These are phyloP conservation scores for Scenedesmus sp. DNA, from an alignment of 163 green algal genomes.

Conservation along the genomic window DNA sequence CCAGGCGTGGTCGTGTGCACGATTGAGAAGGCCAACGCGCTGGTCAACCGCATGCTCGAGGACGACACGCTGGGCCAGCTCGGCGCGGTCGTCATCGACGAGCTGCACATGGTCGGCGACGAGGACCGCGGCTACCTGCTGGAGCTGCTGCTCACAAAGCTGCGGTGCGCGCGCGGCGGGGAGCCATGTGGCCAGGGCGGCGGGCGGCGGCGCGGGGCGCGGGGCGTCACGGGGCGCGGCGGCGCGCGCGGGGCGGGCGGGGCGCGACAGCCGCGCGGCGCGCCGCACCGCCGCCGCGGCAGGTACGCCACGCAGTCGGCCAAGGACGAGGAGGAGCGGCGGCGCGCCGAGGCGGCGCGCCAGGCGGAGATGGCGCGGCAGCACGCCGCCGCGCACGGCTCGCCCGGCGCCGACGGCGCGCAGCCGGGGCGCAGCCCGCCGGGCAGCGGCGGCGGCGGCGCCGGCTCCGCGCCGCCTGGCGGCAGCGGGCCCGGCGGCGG, in stretches of 20 bases:
- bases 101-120: conserved; percentile 97
- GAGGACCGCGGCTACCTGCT: conserved; percentile 90
- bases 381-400: background rate
- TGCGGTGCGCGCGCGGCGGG: conserved; percentile 52
- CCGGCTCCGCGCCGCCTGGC: background rate
- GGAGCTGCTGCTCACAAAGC: conserved; percentile 98
- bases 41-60: conserved; percentile 86
- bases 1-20: conserved; percentile 91
- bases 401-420: background rate
- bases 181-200: too few relatives aligned
- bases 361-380: conserved; percentile 16
- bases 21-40: conserved; percentile 97
- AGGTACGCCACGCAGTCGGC: conserved; percentile 39
- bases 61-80: conserved; percentile 75
- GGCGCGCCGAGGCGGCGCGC: background rate
- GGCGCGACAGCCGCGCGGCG: too few relatives aligned
- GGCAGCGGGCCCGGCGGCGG: background rate
- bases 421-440: background rate
- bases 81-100: conserved; percentile 91
- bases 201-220: too few relatives aligned
- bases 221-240: too few relatives aligned
- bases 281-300: too few relatives aligned
- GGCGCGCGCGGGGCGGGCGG: too few relatives aligned
- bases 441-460: background rate
- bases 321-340: conserved; percentile 39